Evolutionary conservation across 208 protist species (phyloP), one percentile per base, ranked within the genome.

Genomic region (Leishmania tarentolae): DNA sequence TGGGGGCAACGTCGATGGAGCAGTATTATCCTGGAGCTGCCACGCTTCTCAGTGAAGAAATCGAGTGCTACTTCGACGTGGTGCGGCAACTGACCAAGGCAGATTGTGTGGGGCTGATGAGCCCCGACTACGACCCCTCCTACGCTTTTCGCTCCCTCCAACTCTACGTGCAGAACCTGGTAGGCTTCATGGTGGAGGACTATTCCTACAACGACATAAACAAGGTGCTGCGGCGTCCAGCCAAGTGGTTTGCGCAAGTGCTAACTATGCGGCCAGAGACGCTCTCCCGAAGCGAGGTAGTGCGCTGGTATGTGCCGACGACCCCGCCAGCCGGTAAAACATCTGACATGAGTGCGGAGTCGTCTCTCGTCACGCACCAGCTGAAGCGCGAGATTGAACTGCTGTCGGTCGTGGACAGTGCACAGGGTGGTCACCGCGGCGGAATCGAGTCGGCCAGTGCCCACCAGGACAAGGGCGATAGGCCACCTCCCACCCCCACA

Each of bases 171-270:
- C 88, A 91, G 79, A 96, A 96, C 83, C 83, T 97, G 6, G 84
- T 97, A 6, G 94, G 94, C n/a, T 93, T 92, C 85, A 92, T 90
- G 83, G 82, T 90, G 21, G 92, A 94, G 81, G 92, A 95, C 85
- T 97, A 95, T 84, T 84, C 91, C 24, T 95, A 95, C 89, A 91
- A 94, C 75, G 86, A 87, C 77, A 96, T 97, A 76, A 97, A 97
- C 81, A 93, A 92, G 69, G 92, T 97, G 46, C 87, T 97, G 52
- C 87, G 82, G 4, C 92, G 92, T 24, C 85, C 87, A 0, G 87
- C 91, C 42, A 97, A 97, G 83, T 90, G 87, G 85, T 92, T 96
- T 65, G 94, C 92, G 59, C 94, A 97, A 80, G 88, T 86, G 50
- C 87, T 93, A 69, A 94, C 92, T 24, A 88, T 95, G 90, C 92